Conservation (phyloP, 1,139 yeast genomes). For the Magnusiomyces suaveolens region DNA sequence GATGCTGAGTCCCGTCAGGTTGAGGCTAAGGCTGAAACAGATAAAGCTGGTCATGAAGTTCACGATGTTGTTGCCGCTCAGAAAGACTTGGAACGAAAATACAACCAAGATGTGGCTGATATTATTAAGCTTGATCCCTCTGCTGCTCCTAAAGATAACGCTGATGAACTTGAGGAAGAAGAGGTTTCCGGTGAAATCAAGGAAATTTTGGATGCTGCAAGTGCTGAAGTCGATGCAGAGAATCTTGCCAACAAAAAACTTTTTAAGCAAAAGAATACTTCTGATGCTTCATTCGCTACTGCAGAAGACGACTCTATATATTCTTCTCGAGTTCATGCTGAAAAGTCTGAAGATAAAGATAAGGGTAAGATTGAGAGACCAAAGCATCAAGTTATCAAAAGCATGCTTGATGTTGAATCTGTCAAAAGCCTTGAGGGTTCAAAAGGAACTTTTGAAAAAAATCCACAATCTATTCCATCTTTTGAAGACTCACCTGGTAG, state of each 20-base stretch:
- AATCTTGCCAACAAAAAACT: not conserved
- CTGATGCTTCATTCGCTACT: conserved; percentile 16
- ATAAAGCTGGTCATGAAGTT: conserved; percentile 13
- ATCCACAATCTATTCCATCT: not conserved
- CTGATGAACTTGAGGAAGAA: conserved; percentile 5
- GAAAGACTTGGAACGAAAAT: conserved; percentile 2
- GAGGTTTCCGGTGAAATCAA: conserved; percentile 7
- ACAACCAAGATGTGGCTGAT: not conserved
- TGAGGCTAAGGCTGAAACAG: conserved; percentile 15
- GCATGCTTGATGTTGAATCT: not conserved
- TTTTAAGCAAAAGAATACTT: not conserved
- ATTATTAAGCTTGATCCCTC: not conserved
- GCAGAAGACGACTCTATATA: conserved; percentile 19
- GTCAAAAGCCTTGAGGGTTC: not conserved
- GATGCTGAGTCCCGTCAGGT: conserved; percentile 14
- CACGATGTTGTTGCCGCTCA: conserved; percentile 6
- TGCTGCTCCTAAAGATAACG: not conserved
- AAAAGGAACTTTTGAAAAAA: not conserved
- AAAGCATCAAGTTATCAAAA: not conserved
- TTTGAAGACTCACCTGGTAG: not conserved
- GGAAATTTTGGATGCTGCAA: conserved; percentile 8
- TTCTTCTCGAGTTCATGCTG: conserved; percentile 21
- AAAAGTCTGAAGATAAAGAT: conserved; percentile 15
- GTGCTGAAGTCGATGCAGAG: conserved; percentile 10
- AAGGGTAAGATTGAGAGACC: conserved; percentile 20